Percentiles rank a stretch among this genome's conserved stretches.
Evolutionary conservation across 306 rosid genomes (phyloP).

Genomic region (Medicago lupulina): DNA sequence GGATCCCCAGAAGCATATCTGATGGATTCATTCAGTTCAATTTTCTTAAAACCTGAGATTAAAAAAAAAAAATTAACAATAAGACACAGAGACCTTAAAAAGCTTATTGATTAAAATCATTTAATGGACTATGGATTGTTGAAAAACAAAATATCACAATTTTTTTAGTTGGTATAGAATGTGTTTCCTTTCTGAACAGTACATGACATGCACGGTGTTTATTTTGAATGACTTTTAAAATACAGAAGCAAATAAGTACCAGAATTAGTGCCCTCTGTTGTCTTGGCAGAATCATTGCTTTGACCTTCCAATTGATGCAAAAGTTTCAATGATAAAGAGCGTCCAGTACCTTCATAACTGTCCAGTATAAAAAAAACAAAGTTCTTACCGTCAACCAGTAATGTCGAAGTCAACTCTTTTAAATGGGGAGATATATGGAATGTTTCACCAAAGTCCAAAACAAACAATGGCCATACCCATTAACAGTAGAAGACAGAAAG

Average conservation of each 20-base stretch:
- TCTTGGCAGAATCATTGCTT: constrained; percentile 59
- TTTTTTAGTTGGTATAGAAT: not conserved
- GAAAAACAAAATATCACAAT: too few species aligned
- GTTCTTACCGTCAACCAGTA: not conserved
- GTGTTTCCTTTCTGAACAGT: not conserved
- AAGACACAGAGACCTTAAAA: too few species aligned
- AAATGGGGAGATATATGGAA: not conserved
- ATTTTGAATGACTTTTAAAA: too few species aligned
- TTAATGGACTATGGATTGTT: too few species aligned
- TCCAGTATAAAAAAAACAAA: not conserved
- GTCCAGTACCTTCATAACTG: constrained; percentile 96
- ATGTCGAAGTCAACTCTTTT: not conserved
- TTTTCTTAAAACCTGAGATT: constrained; percentile 61
- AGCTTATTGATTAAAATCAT: too few species aligned
- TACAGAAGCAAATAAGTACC: not conserved
- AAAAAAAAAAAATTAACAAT: not conserved
- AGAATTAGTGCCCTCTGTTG: constrained; percentile 46
- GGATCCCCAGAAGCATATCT: constrained; percentile 92
- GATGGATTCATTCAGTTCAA: constrained; percentile 83
- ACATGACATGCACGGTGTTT: too few species aligned
- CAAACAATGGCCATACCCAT: constrained; percentile 59
- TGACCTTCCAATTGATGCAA: constrained; percentile 82
- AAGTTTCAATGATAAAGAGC: constrained; percentile 83
- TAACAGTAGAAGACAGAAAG: constrained; percentile 87
- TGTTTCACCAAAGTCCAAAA: not conserved